Percentiles rank a stretch among this genome's conserved stretches.
These are phyloP conservation scores for Leccinum subgranulosum DNA, from an alignment of 768 basidiomycete genomes.

Conservation along the genomic window DNA sequence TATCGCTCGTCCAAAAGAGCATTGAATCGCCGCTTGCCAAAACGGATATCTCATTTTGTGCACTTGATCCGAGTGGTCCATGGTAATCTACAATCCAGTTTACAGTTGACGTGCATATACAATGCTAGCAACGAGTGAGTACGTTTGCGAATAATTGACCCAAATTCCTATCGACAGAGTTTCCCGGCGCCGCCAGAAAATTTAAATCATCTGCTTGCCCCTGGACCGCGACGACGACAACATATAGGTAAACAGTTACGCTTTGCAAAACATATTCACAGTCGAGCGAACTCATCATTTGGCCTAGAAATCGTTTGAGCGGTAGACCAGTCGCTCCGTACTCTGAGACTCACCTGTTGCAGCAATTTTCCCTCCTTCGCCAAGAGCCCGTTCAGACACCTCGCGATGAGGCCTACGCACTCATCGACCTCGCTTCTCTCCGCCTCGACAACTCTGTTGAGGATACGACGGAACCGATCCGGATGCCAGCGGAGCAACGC, in stretches of 20 bases:
- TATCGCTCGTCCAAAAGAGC: too few species aligned
- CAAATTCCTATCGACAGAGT: slow-evolving; percentile 8
- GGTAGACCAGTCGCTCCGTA: neutral
- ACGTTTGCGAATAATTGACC: slow-evolving; percentile 1
- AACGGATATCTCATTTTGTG: too few species aligned
- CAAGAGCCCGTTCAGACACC: slow-evolving; percentile 67
- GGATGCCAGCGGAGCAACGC: slow-evolving; percentile 81
- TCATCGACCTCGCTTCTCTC: slow-evolving; percentile 57
- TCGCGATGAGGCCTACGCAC: slow-evolving; percentile 61
- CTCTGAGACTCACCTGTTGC: slow-evolving; percentile 17
- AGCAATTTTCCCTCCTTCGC: slow-evolving; percentile 32
- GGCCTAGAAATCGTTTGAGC: slow-evolving; percentile 10
- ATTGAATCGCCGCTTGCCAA: too few species aligned
- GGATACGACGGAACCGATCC: slow-evolving; percentile 63
- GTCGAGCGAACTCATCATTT: slow-evolving; percentile 13
- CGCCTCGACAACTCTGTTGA: slow-evolving; percentile 47
- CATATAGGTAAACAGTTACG: neutral
- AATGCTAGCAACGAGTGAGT: slow-evolving; percentile 8
- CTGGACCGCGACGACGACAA: slow-evolving; percentile 1
- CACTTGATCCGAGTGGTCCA: neutral
- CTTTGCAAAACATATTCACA: neutral
- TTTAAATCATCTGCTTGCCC: neutral
- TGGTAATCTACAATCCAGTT: slow-evolving; percentile 12
- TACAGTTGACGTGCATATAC: slow-evolving; percentile 11
- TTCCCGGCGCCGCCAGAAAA: slow-evolving; percentile 18